Evolutionary conservation across 2,329 filamentous ascomycete species (phyloP).

Genomic region (Incumbomyces lentus): DNA sequence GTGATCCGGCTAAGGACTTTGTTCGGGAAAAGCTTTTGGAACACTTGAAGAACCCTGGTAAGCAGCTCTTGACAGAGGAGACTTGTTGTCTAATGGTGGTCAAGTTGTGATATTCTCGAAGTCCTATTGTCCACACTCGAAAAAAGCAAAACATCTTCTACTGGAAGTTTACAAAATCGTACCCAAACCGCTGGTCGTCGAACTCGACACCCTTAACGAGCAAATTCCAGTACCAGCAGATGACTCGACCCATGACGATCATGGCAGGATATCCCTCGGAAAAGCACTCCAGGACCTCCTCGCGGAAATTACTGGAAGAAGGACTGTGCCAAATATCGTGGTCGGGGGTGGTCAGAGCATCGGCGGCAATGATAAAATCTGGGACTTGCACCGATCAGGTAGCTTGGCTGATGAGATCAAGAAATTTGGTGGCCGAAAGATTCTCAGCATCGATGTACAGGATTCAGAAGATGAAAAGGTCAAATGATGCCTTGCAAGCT

Average conservation of each 20-base stretch:
- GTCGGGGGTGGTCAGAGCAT: slow-evolving; percentile 72
- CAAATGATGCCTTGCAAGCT: no score
- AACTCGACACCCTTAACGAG: slow-evolving; percentile 63
- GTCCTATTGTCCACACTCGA: slow-evolving; percentile 78
- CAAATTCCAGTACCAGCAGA: slow-evolving; percentile 9
- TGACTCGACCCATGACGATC: slow-evolving; percentile 1
- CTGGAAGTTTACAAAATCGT: slow-evolving; percentile 75
- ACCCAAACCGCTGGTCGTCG: slow-evolving; percentile 76
- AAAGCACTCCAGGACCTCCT: slow-evolving; percentile 61
- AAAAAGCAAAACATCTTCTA: slow-evolving; percentile 73
- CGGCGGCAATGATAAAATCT: slow-evolving; percentile 80
- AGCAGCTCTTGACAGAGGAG: slow-evolving; percentile 23
- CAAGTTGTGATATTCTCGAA: slow-evolving; percentile 94
- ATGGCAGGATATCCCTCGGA: slow-evolving; percentile 47
- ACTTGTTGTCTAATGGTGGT: slow-evolving; percentile 11
- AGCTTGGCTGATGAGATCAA: slow-evolving; percentile 62
- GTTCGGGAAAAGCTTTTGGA: slow-evolving; percentile 61
- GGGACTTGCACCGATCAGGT: slow-evolving; percentile 56
- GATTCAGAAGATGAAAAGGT: background rate
- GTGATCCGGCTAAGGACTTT: slow-evolving; percentile 44
- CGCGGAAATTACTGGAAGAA: slow-evolving; percentile 61
- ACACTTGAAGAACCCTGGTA: slow-evolving; percentile 81
- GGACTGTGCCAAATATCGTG: slow-evolving; percentile 85
- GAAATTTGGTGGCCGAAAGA: slow-evolving; percentile 60
- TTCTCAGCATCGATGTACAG: slow-evolving; percentile 25